Conservation (phyloP, 768 basidiomycete species). For the Epithele typhae region DNA sequence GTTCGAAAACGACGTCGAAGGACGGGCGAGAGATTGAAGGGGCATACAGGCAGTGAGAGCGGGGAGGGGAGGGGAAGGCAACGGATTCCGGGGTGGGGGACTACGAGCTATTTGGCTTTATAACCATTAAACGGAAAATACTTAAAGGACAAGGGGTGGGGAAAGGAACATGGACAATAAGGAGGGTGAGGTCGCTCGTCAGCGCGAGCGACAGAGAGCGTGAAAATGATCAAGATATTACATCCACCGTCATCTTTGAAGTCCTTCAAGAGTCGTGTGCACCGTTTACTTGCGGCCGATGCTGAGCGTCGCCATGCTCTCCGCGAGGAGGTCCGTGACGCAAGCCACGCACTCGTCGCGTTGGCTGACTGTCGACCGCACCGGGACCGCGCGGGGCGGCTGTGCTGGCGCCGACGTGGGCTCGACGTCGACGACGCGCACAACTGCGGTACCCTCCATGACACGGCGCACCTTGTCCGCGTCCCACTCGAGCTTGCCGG, state of each 20-base stretch:
- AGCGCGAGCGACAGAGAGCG: neutral
- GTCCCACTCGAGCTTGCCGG: constrained; percentile 36
- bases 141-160: neutral
- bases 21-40: no score
- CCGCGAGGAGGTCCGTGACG: constrained; percentile 49
- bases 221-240: neutral
- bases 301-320: constrained; percentile 65
- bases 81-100: neutral
- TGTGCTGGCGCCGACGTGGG: constrained; percentile 11
- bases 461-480: constrained; percentile 79
- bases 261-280: neutral
- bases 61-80: no score
- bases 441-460: constrained; percentile 77
- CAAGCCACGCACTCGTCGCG: constrained; percentile 6
- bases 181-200: constrained; percentile 7
- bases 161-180: constrained; percentile 3
- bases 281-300: constrained; percentile 43
- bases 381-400: neutral
- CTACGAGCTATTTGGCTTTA: neutral
- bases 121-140: constrained; percentile 1
- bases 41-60: no score
- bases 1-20: no score
- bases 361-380: neutral
- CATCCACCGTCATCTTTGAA: neutral
- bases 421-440: constrained; percentile 77